A percentile compares a stretch with the other conserved stretches of the same genome.
phyloP scores from a whole-genome alignment of 2,329 filamentous ascomycete species.

The Fusarium sp. region DNA sequence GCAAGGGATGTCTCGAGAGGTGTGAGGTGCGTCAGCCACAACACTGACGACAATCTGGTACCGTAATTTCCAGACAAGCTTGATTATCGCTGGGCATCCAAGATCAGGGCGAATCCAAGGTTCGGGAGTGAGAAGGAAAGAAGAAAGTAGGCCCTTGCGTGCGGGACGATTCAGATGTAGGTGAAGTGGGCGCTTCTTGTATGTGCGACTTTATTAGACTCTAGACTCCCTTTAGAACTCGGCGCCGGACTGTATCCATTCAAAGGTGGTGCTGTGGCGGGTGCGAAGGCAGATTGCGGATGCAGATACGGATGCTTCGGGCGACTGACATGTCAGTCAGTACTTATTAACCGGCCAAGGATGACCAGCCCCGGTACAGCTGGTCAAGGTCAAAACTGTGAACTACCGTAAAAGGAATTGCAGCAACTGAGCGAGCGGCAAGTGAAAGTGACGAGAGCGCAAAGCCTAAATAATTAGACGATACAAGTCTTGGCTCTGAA shows the following conservation, averaged over 20 bases:
- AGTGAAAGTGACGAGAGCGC: slow-evolving; percentile 8
- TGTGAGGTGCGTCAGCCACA: slow-evolving; percentile 35
- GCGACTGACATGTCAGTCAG: slow-evolving; percentile 39
- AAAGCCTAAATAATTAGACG: neutral
- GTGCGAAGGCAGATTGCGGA: slow-evolving; percentile 24
- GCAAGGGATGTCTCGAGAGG: slow-evolving; percentile 29
- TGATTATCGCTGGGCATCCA: slow-evolving; percentile 1
- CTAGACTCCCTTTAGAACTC: slow-evolving; percentile 40
- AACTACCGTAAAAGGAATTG: slow-evolving; percentile 24
- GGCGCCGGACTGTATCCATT: slow-evolving; percentile 37
- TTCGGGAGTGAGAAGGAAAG: slow-evolving; percentile 14
- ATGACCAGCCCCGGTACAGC: slow-evolving; percentile 24
- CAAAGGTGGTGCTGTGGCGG: slow-evolving; percentile 39
- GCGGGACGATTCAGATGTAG: slow-evolving; percentile 23
- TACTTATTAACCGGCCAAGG: slow-evolving; percentile 32
- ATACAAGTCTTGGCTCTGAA: slow-evolving; percentile 31
- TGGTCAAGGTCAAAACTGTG: slow-evolving; percentile 17
- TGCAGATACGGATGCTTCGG: slow-evolving; percentile 40
- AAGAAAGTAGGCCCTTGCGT: slow-evolving; percentile 25
- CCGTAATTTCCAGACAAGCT: slow-evolving; percentile 20
- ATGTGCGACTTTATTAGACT: slow-evolving; percentile 34
- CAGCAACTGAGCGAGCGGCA: slow-evolving; percentile 16
- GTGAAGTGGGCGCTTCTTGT: slow-evolving; percentile 33
- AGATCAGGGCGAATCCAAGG: slow-evolving; percentile 18
- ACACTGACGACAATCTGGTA: slow-evolving; percentile 30